Percentiles rank a stretch among this genome's conserved stretches.
Evolutionary conservation across 2,329 filamentous ascomycete species (phyloP).

Genomic region (Fusarium aywerte): DNA sequence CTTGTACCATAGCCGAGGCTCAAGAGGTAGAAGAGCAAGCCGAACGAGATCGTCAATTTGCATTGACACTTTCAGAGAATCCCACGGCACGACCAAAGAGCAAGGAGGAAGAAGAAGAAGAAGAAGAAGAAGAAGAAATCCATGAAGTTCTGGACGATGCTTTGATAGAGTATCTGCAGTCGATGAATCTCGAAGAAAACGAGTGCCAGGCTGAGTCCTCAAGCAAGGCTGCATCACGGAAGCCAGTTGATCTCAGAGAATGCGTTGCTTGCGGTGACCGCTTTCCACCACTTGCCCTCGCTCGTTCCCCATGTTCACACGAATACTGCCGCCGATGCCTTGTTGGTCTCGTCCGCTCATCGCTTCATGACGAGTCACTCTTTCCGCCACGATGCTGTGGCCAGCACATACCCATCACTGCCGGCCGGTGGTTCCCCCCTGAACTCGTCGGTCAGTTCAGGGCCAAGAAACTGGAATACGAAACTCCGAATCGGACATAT

Average conservation of each 20-base stretch:
- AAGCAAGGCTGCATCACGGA: background rate
- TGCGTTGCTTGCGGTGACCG: conserved; percentile 16
- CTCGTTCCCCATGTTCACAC: conserved; percentile 54
- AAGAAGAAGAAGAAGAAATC: background rate
- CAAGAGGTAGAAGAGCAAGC: background rate
- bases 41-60: background rate
- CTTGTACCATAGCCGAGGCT: background rate
- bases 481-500: conserved; percentile 61
- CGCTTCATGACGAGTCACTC: conserved; percentile 60
- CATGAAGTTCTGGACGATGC: background rate
- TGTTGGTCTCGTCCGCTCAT: conserved; percentile 53
- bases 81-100: background rate
- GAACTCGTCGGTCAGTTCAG: conserved; percentile 53
- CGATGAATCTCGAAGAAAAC: background rate
- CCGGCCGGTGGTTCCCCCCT: conserved; percentile 49
- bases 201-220: background rate
- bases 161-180: conserved; percentile 1
- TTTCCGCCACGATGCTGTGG: conserved; percentile 67
- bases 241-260: background rate
- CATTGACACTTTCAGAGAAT: background rate
- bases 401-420: conserved; percentile 53
- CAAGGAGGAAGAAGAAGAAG: accelerated
- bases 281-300: background rate
- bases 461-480: conserved; percentile 61
- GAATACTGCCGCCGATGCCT: conserved; percentile 65